Evolutionary conservation across 2,329 filamentous ascomycete genomes (phyloP).

Genomic region (Beauveria australis): DNA sequence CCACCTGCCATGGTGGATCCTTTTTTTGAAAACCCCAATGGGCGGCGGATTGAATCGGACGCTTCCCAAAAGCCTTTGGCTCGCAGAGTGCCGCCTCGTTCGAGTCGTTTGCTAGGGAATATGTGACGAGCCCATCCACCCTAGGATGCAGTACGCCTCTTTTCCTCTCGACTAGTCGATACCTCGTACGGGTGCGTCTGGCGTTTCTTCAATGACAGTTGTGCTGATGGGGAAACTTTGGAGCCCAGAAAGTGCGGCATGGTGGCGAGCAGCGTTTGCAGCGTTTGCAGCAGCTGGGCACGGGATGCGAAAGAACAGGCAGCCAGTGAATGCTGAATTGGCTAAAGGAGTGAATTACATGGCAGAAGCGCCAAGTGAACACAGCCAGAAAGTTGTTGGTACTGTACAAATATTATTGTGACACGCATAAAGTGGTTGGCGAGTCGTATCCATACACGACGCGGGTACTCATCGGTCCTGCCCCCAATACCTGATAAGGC

Average conservation of each 20-base stretch:
- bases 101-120: constrained; percentile 40
- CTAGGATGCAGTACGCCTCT: constrained; percentile 21
- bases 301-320: not conserved
- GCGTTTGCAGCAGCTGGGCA: not conserved
- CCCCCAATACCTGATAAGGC: not conserved
- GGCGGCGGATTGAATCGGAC: constrained; percentile 11
- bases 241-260: constrained; percentile 13
- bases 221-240: constrained; percentile 11
- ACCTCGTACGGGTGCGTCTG: not conserved
- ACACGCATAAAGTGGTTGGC: not conserved
- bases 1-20: constrained; percentile 12
- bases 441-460: not conserved
- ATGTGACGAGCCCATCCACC: constrained; percentile 35
- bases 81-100: constrained; percentile 41
- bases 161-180: constrained; percentile 1
- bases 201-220: not conserved
- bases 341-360: not conserved
- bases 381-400: not conserved
- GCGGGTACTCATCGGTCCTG: not conserved
- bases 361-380: not conserved
- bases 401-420: not conserved
- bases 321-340: not conserved
- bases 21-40: constrained; percentile 5
- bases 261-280: constrained; percentile 7
- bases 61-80: constrained; percentile 22